Evolutionary conservation across 352 stramenopile species (phyloP), one percentile per base, ranked within the genome.

Genomic region (Phytophthora syringae): DNA sequence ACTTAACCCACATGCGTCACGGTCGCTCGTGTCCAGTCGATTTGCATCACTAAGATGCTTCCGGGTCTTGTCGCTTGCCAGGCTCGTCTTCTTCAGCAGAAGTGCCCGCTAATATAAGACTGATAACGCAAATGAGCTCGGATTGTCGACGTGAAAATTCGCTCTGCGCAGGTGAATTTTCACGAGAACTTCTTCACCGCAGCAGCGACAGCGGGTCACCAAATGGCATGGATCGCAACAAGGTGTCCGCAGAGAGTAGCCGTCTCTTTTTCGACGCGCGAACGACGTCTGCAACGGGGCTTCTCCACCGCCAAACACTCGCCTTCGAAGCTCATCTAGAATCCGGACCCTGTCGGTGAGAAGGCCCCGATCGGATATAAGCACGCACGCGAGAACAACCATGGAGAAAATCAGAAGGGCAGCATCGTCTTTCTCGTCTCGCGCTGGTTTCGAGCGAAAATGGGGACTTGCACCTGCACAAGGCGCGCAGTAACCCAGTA

Each of bases 41-140:
- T 69, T 66, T 15, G 30, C 11, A 4, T 39, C 36, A n/a, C n/a
- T n/a, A n/a, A n/a, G 13, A 40, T 40, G 34, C 13, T 40, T n/a
- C n/a, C n/a, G n/a, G n/a, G n/a, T 16, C 36, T 42, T 45, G 39
- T 27, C 39, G 39, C 39, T 16, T 45, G 7, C 36, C n/a, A 21
- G 62, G 49, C 63, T 52, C 63, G 63, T 70, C 53, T 64, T 66
- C 50, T 37, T 56, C 50, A 28, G 28, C 60, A 62, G 51, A 65
- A 61, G 59, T 67, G 60, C 43, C 60, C 20, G 12, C 49, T n/a
- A n/a, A n/a, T n/a, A n/a, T n/a, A n/a, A n/a, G 18, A 11, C 22
- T 32, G 34, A 60, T 61, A 64, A 64, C 47, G 47, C 37, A 51
- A 30, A 57, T 58, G 36, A 64, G 56, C 30, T 34, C 42, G 18